A percentile compares a stretch with the other conserved stretches of the same genome.
These are phyloP conservation scores for Coniochaeta ligniaria DNA, from an alignment of 2,329 filamentous ascomycete genomes.

Conservation along the genomic window DNA sequence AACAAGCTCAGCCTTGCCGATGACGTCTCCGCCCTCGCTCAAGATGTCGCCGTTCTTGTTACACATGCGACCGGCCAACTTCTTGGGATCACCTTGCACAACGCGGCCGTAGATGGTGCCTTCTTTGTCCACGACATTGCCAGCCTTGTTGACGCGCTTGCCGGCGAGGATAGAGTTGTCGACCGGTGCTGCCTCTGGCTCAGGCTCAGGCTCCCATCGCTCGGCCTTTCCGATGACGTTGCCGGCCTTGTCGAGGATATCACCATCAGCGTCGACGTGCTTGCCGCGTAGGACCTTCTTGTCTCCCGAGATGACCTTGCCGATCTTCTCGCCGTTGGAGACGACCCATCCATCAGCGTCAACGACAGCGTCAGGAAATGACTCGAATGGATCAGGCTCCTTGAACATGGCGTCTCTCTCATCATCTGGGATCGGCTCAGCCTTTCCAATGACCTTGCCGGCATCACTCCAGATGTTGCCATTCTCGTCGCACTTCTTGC, in stretches of 20 bases:
- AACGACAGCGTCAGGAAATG: slow-evolving; percentile 47
- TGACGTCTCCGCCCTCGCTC: slow-evolving; percentile 64
- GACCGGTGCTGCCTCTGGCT: slow-evolving; percentile 40
- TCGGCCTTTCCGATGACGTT: slow-evolving; percentile 52
- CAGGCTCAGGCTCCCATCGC: slow-evolving; percentile 27
- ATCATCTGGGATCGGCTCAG: slow-evolving; percentile 53
- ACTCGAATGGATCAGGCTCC: slow-evolving; percentile 47
- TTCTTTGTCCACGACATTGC: slow-evolving; percentile 49
- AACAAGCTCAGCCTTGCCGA: slow-evolving; percentile 62
- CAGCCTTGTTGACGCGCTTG: slow-evolving; percentile 65
- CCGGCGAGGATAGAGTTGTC: slow-evolving; percentile 59
- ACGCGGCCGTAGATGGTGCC: slow-evolving; percentile 57
- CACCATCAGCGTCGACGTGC: slow-evolving; percentile 60
- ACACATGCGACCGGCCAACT: slow-evolving; percentile 60
- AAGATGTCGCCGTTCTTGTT: slow-evolving; percentile 66
- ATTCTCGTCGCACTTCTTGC: slow-evolving; percentile 56
- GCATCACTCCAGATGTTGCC: slow-evolving; percentile 66
- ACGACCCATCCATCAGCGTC: slow-evolving; percentile 46
- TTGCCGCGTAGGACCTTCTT: slow-evolving; percentile 57
- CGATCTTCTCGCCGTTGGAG: slow-evolving; percentile 46
- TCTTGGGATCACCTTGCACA: slow-evolving; percentile 57
- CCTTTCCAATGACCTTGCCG: slow-evolving; percentile 61
- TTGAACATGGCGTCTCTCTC: slow-evolving; percentile 40
- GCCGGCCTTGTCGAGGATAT: slow-evolving; percentile 60
- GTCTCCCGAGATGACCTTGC: slow-evolving; percentile 58